Conservation (phyloP, 2,329 filamentous ascomycete genomes). For the Didymella pomorum region DNA sequence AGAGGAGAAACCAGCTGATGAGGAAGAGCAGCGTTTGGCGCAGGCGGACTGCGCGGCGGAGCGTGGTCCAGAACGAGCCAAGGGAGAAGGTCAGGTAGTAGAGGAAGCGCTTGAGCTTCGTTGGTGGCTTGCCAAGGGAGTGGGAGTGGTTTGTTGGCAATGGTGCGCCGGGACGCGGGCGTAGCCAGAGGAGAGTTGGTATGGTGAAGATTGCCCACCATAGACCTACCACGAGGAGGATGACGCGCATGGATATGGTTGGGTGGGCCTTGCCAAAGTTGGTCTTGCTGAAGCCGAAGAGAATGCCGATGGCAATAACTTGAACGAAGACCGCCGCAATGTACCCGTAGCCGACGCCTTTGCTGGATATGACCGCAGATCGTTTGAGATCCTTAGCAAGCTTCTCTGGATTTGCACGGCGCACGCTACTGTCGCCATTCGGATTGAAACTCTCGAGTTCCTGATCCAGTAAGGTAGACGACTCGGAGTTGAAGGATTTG, state of each 20-base stretch:
- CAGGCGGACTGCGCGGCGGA: conserved; percentile 73
- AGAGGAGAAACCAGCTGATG: conserved; percentile 87
- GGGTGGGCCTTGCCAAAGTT: conserved; percentile 68
- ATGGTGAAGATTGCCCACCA: conserved; percentile 93
- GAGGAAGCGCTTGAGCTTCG: conserved; percentile 50
- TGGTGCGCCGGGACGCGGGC: conserved; percentile 85
- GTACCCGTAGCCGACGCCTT: conserved; percentile 90
- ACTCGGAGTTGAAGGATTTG: conserved; percentile 22
- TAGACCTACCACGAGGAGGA: conserved; percentile 79
- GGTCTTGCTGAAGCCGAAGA: conserved; percentile 62
- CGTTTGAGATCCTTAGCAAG: conserved; percentile 73
- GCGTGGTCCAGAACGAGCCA: conserved; percentile 79
- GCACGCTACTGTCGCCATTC: conserved; percentile 31
- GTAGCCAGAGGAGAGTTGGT: conserved; percentile 83
- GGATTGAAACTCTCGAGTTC: conserved; percentile 37
- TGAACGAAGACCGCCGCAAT: conserved; percentile 83
- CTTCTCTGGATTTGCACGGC: conserved; percentile 26
- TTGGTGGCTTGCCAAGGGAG: conserved; percentile 21
- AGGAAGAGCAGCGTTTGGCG: conserved; percentile 79
- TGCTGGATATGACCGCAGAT: conserved; percentile 85
- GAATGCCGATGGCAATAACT: conserved; percentile 75
- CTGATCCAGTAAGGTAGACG: conserved; percentile 18
- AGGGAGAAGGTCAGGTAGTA: conserved; percentile 83
- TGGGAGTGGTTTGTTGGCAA: conserved; percentile 53
- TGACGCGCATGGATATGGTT: conserved; percentile 81